Evolutionary conservation across 257 asterid genomes (phyloP), one percentile per base, ranked within the genome.

Genomic region (Solanum neorickii): DNA sequence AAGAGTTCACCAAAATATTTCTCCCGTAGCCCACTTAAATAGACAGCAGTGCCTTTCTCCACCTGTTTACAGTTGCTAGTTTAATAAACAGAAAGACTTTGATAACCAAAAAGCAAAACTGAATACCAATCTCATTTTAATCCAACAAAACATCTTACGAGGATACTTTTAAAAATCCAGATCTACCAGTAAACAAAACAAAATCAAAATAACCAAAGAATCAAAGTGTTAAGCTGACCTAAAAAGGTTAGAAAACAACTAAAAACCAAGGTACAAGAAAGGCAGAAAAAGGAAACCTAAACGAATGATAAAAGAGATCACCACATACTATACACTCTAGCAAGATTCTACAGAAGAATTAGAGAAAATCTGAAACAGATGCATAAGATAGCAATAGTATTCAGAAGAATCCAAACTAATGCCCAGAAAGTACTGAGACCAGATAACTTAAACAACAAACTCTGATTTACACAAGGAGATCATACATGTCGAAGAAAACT

Each of bases 11-110:
- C 99, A 88, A 94, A 97, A 89, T 95, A 92, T 90, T 97, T 95
- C 94, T 97, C 99, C 31, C 99, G 94, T 47, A 94, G 88, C 69
- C 99, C 99, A 92, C 99, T 97, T 87, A 97, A 88, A 92, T 95
- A 97, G 68, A 96, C 95, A 85, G 92, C 87, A 78, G 91, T 83
- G 85, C 99, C 99, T 91, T 95, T 94, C 90, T 97, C 99, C 60
- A 97, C 98, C 99, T 97, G 95, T 88, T 89, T 83, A 89, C 88
- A 91, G 87, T 78, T 88, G 87, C 86, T 84, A 87, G 41, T 42
- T 39, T 70, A 66, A 78, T 88, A 65, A 88, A 87, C 70, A 83
- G 90, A 83, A 86, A 87, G 87, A 86, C 87, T 84, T 86, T 78
- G 70, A 89, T 44, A 42, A 86, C 85, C 77, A 60, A 42, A 86